Evolutionary conservation across 139 green algal species (phyloP), one percentile per base, ranked within the genome.

Genomic region (Volvox africanus): DNA sequence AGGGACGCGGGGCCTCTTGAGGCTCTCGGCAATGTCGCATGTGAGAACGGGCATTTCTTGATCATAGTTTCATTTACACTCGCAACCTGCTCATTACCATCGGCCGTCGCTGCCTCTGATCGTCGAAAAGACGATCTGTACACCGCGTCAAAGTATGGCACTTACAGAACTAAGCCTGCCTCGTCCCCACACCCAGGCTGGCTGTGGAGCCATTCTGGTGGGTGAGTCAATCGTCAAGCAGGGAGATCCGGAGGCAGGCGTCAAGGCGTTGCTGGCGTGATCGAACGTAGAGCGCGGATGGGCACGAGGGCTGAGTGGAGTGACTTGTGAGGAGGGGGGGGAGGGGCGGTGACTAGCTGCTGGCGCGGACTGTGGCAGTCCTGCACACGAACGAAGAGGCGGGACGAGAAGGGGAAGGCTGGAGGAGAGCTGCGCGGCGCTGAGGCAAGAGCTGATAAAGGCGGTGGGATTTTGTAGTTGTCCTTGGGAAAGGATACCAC

Each of bases 151-250:
- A n/a, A n/a, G n/a, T n/a, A n/a, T n/a, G n/a, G n/a, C n/a, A n/a
- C n/a, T n/a, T n/a, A n/a, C n/a, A n/a, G n/a, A n/a, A n/a, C n/a
- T n/a, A n/a, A n/a, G n/a, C n/a, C 19, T 35, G 36, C 24, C 37
- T 50, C 68, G 11, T 22, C 33, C 33, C 65, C 67, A 20, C 75
- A 24, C 80, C 26, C 24, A 93, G 87, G 95, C 96, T 20, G 97
- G 97, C 20, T 97, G 95, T 67, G 92, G 95, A 18, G 97, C 96
- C 55, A 98, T 99, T 65, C 93, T 99, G 68, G 98, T 99, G 80
- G 98, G 98, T 2, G 98, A 99, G 95, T 97, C 95, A 26, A 84
- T 99, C 6, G 98, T 99, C 73, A 99, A 99, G 96, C 93, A 99
- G 92, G 95, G 96, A 0, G 97, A 99, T 93, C 95, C 96, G 0